Evolutionary conservation across 768 basidiomycete genomes (phyloP).

Genomic region (Dendrothele bispora): DNA sequence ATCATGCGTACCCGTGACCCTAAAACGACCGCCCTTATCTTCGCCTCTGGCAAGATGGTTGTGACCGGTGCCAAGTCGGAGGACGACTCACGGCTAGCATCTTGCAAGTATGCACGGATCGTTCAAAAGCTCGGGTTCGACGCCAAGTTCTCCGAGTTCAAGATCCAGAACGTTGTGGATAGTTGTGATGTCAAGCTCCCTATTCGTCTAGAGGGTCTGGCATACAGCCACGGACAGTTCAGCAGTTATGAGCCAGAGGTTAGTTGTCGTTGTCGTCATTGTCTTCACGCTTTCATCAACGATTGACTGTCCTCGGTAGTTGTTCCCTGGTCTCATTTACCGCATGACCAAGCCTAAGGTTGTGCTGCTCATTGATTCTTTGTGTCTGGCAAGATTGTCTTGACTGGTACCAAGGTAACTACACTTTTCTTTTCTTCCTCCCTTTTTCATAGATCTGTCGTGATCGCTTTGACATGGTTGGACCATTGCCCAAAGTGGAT

Average conservation of each 20-base stretch:
- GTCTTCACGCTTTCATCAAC: neutral
- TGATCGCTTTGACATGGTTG: too few relatives aligned
- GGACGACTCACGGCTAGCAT: constrained; percentile 94
- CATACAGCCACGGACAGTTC: constrained; percentile 97
- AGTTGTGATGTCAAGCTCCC: constrained; percentile 99
- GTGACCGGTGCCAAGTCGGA: constrained; percentile 99
- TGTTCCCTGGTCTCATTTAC: constrained; percentile 98
- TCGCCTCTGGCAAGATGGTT: constrained; percentile 99
- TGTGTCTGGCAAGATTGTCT: constrained; percentile 97
- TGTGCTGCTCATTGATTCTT: constrained; percentile 85
- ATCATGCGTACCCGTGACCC: constrained; percentile 99
- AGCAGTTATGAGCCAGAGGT: constrained; percentile 98
- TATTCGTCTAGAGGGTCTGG: constrained; percentile 94
- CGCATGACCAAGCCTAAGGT: constrained; percentile 99
- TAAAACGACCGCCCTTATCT: constrained; percentile 98
- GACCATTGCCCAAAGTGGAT: too few relatives aligned
- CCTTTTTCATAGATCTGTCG: neutral
- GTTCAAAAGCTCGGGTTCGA: constrained; percentile 99
- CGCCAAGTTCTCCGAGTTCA: constrained; percentile 98
- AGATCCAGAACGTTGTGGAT: constrained; percentile 99
- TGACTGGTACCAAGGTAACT: constrained; percentile 96
- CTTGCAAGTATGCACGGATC: constrained; percentile 98
- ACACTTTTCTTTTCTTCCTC: constrained; percentile 19
- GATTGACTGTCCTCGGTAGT: constrained; percentile 41
- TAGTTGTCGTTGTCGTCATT: constrained; percentile 21